Percentiles rank a stretch among this genome's conserved stretches.
These are phyloP conservation scores for Copromyces sp. DNA, from an alignment of 495 filamentous ascomycete genomes.

Conservation along the genomic window DNA sequence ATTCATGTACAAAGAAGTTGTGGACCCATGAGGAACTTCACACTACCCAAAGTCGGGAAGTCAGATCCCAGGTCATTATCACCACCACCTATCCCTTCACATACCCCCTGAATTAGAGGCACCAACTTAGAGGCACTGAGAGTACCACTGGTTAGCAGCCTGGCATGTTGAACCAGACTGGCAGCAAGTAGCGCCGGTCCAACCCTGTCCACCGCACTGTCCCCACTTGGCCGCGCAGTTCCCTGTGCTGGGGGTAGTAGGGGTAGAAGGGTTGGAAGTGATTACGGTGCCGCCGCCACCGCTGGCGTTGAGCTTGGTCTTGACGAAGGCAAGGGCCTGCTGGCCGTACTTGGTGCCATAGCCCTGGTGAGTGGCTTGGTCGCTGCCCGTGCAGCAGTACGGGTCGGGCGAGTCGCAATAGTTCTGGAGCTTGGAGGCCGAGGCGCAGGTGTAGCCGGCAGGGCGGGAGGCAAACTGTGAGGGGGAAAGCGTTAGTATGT, in stretches of 20 bases:
- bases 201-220: constrained; percentile 25
- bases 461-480: constrained; percentile 45
- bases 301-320: constrained; percentile 24
- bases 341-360: constrained; percentile 51
- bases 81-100: constrained; percentile 4
- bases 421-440: constrained; percentile 42
- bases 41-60: neutral
- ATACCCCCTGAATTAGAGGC: neutral
- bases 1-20: neutral
- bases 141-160: constrained; percentile 22
- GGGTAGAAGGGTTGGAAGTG: neutral
- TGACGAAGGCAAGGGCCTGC: constrained; percentile 45
- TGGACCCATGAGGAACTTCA: neutral
- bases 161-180: constrained; percentile 17
- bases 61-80: neutral
- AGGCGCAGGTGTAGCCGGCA: constrained; percentile 44
- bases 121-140: constrained; percentile 22
- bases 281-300: constrained; percentile 2
- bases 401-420: constrained; percentile 56
- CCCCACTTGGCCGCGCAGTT: constrained; percentile 17
- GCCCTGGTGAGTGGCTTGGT: constrained; percentile 45
- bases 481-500: constrained; percentile 2
- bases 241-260: constrained; percentile 15
- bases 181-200: constrained; percentile 21
- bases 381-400: constrained; percentile 54